Percentiles rank a stretch among this genome's conserved stretches.
phyloP scores from a whole-genome alignment of 225 moss, liverwort and hornwort species.

The Rhytidiadelphus loreus region DNA sequence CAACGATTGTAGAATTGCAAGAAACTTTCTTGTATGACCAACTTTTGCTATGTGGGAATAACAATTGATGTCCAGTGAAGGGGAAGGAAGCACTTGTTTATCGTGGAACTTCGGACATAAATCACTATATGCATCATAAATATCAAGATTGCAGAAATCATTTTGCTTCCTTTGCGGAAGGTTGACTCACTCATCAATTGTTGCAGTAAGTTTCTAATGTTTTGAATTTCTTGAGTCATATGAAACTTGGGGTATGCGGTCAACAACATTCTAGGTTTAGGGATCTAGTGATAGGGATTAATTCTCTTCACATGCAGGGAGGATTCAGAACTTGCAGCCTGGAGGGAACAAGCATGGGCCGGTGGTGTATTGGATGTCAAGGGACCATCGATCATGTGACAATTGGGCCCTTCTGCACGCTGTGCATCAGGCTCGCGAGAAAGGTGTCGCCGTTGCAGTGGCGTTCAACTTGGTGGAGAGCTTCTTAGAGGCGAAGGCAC shows the following conservation, averaged over 20 bases:
- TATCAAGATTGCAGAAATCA: not conserved
- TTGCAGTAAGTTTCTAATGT: too few species aligned
- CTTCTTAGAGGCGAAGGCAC: conserved; percentile 75
- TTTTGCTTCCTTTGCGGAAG: not conserved
- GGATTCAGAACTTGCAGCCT: conserved; percentile 53
- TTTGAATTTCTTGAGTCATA: not conserved
- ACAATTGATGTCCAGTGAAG: too few species aligned
- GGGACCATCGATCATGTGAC: conserved; percentile 89
- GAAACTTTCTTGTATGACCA: not conserved
- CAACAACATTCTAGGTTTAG: not conserved
- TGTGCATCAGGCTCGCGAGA: conserved; percentile 61
- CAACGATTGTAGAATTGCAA: not conserved
- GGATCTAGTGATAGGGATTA: not conserved
- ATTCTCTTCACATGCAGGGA: conserved; percentile 12
- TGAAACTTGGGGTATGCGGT: not conserved
- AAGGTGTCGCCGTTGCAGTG: conserved; percentile 70
- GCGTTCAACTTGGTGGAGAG: conserved; percentile 86
- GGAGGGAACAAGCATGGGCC: conserved; percentile 51
- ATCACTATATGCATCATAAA: not conserved
- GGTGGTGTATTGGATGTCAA: conserved; percentile 92
- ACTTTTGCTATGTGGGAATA: not conserved
- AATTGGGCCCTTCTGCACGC: conserved; percentile 96
- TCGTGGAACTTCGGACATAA: not conserved
- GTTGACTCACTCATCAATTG: not conserved
- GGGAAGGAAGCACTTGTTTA: not conserved